phyloP scores from a whole-genome alignment of 2,329 filamentous ascomycete genomes.

The Passalora sequoiae region DNA sequence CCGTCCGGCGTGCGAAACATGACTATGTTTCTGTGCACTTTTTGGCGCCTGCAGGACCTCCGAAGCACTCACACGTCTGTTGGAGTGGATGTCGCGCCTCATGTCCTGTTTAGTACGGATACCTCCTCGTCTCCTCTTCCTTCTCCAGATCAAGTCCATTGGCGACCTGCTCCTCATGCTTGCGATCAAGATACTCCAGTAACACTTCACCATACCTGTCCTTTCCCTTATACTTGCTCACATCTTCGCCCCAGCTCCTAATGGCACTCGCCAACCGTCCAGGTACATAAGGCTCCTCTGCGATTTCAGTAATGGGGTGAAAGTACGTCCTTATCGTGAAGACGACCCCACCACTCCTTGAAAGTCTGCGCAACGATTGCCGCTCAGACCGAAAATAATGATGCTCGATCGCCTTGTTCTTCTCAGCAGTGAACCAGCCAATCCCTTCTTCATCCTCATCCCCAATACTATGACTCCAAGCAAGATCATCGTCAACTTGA shows the following conservation, averaged over 20 bases:
- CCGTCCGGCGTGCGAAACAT: too few relatives aligned
- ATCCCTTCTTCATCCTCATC: constrained; percentile 58
- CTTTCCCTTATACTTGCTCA: constrained; percentile 70
- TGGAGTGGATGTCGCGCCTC: too few relatives aligned
- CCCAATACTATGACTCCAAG: constrained; percentile 74
- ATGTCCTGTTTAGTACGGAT: constrained; percentile 60
- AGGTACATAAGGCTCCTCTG: constrained; percentile 68
- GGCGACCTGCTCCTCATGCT: constrained; percentile 68
- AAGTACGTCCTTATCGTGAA: constrained; percentile 83
- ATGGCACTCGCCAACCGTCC: constrained; percentile 72
- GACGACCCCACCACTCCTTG: constrained; percentile 47
- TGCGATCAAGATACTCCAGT: constrained; percentile 68
- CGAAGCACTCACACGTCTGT: too few relatives aligned
- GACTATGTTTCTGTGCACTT: too few relatives aligned
- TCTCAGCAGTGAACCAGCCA: constrained; percentile 71
- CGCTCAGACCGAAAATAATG: constrained; percentile 74
- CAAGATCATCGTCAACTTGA: constrained; percentile 71
- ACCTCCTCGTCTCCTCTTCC: constrained; percentile 57
- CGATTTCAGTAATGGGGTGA: constrained; percentile 63
- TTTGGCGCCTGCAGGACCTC: too few relatives aligned
- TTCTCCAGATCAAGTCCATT: constrained; percentile 57
- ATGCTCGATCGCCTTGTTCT: constrained; percentile 64
- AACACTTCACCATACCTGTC: constrained; percentile 68
- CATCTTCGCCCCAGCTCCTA: constrained; percentile 75
- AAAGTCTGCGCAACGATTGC: constrained; percentile 60